A percentile compares a stretch with the other conserved stretches of the same genome.
These are phyloP conservation scores for Hammondia hammondi DNA, from an alignment of 169 alveolate genomes.

Conservation along the genomic window DNA sequence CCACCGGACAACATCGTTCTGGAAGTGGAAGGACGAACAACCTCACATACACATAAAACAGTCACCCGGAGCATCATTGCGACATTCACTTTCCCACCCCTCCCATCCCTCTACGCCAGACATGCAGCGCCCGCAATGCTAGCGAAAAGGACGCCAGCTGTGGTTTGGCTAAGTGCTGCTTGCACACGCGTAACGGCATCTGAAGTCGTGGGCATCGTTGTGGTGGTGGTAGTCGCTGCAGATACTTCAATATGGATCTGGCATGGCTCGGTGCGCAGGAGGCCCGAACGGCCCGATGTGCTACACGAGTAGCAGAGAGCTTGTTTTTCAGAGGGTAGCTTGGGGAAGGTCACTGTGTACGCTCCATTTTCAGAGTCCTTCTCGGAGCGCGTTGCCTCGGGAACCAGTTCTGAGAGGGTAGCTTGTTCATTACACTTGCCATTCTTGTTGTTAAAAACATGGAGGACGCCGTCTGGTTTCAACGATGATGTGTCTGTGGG, in stretches of 20 bases:
- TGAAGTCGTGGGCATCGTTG: neutral
- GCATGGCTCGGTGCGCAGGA: neutral
- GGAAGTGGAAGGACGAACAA: too few species aligned
- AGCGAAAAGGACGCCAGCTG: neutral
- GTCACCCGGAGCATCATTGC: too few species aligned
- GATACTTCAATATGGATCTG: neutral
- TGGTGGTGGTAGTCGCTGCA: neutral
- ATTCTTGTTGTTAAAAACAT: neutral
- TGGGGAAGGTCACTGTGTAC: neutral
- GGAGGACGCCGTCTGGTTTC: neutral
- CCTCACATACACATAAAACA: too few species aligned
- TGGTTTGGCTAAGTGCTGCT: neutral
- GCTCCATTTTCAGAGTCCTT: neutral
- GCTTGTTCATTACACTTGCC: neutral
- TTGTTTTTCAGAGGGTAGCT: neutral
- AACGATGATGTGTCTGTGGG: neutral
- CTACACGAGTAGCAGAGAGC: neutral
- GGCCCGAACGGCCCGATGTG: neutral
- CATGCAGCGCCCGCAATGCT: neutral
- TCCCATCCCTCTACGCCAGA: neutral
- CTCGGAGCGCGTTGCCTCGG: neutral
- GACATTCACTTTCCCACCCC: too few species aligned
- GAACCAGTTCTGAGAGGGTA: neutral
- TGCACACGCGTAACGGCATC: neutral
- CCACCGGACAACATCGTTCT: too few species aligned